Evolutionary conservation across 176 grass and related monocot genomes (phyloP), one percentile per base, ranked within the genome.

Genomic region (Phragmites australis): DNA sequence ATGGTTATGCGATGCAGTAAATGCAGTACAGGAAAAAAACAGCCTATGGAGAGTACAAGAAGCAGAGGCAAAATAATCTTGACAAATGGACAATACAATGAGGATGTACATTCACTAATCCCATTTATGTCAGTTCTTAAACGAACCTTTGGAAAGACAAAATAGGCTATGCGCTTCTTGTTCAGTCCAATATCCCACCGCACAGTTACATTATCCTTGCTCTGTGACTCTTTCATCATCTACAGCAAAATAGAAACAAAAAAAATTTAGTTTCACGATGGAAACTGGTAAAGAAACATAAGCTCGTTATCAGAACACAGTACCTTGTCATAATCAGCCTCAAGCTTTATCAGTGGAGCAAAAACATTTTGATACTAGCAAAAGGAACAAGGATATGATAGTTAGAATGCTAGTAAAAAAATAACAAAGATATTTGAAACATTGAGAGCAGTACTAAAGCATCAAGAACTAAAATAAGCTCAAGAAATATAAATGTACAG

Each of bases 321-420:
- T 89, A 99, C 97, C 97, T 99, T 99, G 68, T 99, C 97, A 87
- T 99, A 99, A 82, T 99, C 97, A 88, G 97, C 97, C 90, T 99
- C 93, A 47, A 99, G 93, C 77, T 93, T 99, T 79, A 99, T 99
- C 12, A 99, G 88, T 1, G 97, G 97, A 68, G 97, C 97, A 90
- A 99, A 99, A 64, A 96, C 90, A 84, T 99, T 99, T 99, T 99
- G 97, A 82, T 96, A 99, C 97, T 99, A 88, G 71, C 46, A 65
- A 67, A 82, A 50, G 45, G 13, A 59, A 56, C 6, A 65, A 66
- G 79, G 6, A 17, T 32, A 31, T 46, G 32, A 13, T 81, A 62
- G 74, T 90, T 74, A 90, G 34, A 59, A 74, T 47, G 37, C 7
- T 44, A 83, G 21, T 17, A 9, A 49, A 72, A 69, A 57, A 63